Evolutionary conservation across 1,139 yeast genomes (phyloP), one percentile per base, ranked within the genome.

Genomic region (Geotrichum restrictum): DNA sequence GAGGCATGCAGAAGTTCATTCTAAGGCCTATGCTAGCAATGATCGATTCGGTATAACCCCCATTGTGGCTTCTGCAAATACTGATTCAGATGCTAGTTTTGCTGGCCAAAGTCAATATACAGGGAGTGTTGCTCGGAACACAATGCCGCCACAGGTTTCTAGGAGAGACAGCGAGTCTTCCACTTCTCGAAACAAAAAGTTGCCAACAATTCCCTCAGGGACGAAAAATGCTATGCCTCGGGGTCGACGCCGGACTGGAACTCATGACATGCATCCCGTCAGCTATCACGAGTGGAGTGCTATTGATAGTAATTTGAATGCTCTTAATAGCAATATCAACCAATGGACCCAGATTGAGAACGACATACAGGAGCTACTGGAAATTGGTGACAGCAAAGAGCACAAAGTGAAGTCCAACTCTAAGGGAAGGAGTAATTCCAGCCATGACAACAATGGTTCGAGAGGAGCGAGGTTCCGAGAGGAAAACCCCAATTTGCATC

Each of bases 261-360:
- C 11, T 8, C 29, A n/a, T n/a, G n/a, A n/a, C n/a, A n/a, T n/a
- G n/a, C n/a, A 42, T 19, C 51, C 50, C 8, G 37, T n/a, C 27
- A 45, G 51, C 13, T 42, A 54, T 39, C 61, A 61, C 48, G 60
- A 61, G 22, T 61, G 64, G 64, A 61, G 60, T 31, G 54, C 52
- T 18, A 60, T 61, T 34, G 50, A 54, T 21, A 56, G 62, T 14
- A 61, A 60, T 46, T 46, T 62, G 14, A 57, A 56, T 43, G 42
- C 19, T 10, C 54, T 61, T 42, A 48, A 51, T 21, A 48, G 52
- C 11, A 54, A 58, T 13, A 55, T 60, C 49, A 43, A 54, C 24
- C 49, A 51, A 22, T 52, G 60, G 58, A 27, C 18, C 11, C 42
- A 51, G 21, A 43, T 53, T 21, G 44, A 50, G 31, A 46, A 43